Base-by-base conservation (phyloP, 306 rosid species). In the Glycine latifolia region DNA sequence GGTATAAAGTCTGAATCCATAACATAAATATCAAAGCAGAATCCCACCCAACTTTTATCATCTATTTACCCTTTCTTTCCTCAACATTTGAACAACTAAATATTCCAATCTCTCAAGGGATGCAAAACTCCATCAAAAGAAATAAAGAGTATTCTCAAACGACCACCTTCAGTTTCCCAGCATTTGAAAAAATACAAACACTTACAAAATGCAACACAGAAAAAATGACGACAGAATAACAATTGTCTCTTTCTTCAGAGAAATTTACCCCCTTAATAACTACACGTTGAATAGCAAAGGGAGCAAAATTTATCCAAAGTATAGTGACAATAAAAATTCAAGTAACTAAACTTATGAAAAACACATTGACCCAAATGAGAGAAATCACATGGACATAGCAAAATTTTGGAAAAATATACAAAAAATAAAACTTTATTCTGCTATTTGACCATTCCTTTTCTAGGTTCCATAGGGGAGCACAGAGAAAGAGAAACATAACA, bases 401-500 rank as follows among this genome's bases (percentile, higher is more conserved):
- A n/a, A 13, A 6, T 2, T 58, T 26, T 1, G 46, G 10, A 2
- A 54, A 10, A 69, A 48, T 46, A 71, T 50, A 5, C 5, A 48
- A 20, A 80, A 7, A 65, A 14, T 1, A 39, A 39, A 56, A 44
- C 15, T 69, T 73, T 4, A 20, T 7, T 26, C 11, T 43, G 26
- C 17, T 48, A 47, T 53, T 41, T 43, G n/a, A 75, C 7, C 49
- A 43, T 52, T 49, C 6, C 66, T 12, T 11, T 46, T 67, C 26
- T 15, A 76, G 87, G 70, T 70, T 82, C 78, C 66, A 20, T 16
- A 49, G 73, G 83, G 72, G 79, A 61, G 47, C 72, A 79, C 71
- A 62, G 33, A 65, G 62, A 56, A 62, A 75, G 62, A 44, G 35
- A 67, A 60, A 31, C 37, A 73, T 8, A n/a, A 10, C 13, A 41